Evolutionary conservation across 2,329 filamentous ascomycete genomes (phyloP), one percentile per base, ranked within the genome.

Genomic region (Nemania sp.): DNA sequence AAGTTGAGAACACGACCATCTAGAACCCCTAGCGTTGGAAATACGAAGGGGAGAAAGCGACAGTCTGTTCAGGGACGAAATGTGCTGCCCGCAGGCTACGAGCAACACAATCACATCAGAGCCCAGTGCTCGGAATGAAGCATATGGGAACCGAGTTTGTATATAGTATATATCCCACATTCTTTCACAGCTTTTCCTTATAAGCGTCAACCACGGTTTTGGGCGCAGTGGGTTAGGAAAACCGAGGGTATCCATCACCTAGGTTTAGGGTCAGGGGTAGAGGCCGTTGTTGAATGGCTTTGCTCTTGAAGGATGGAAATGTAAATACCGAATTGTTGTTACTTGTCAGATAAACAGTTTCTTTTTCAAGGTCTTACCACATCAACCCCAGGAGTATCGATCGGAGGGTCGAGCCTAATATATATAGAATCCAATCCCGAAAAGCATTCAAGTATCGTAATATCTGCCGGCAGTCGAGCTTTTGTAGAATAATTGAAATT

Each of bases 151-250:
- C 38, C 22, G 58, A 41, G 66, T 38, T 29, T 55, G 47, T 62
- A 55, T 38, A 59, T 47, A 66, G 38, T 51, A 43, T 55, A 47
- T 43, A n/a, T 26, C 52, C 49, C 22, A 66, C 62, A 66, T 63
- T 68, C 66, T 5, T 43, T 68, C 38, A 47, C 49, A 35, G 45
- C 58, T 57, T 61, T 68, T 58, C 38, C 43, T 68, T 68, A 6
- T 13, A 57, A 29, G 62, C 38, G 38, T 62, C 47, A 49, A 20
- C 32, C 26, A 57, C 53, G 55, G 56, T 57, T 55, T 51, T 49
- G 60, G 27, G 60, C 56, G 53, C 38, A 43, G 43, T 47, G 32
- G 53, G 41, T 13, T 52, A 7, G 41, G 29, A 27, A 24, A 52
- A 49, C 24, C 24, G 49, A 56, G 61, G 32, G 56, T 58, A 56